phyloP scores from a whole-genome alignment of 345 rosid genomes.

The Pelargonium nanum region DNA sequence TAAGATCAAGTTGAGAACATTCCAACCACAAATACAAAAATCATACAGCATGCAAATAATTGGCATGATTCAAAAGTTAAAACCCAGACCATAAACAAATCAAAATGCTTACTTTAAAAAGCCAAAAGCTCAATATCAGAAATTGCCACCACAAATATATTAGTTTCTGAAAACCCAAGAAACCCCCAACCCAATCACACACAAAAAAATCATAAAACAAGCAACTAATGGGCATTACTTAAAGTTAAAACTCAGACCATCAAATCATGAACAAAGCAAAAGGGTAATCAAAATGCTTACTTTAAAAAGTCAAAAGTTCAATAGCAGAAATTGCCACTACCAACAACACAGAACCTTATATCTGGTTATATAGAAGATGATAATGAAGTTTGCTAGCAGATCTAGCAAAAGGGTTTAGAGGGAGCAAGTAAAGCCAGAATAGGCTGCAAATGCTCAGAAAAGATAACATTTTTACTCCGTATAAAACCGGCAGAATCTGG shows the following conservation, averaged over 20 bases:
- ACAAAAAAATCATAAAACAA: no score
- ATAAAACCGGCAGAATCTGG: no score
- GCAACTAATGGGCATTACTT: no score
- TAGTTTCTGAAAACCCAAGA: no score
- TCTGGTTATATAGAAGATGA: background rate
- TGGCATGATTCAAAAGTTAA: no score
- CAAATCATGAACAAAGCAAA: no score
- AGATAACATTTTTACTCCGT: background rate
- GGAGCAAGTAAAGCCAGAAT: no score
- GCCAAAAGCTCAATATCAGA: background rate
- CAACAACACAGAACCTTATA: background rate
- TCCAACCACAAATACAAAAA: no score
- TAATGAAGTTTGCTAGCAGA: background rate
- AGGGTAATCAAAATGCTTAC: background rate
- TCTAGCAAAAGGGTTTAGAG: background rate
- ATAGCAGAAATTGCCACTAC: background rate
- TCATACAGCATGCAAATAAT: no score
- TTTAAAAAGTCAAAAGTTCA: background rate
- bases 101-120: background rate
- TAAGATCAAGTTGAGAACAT: background rate
- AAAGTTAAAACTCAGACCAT: background rate
- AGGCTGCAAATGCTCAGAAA: background rate
- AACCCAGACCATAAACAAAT: background rate
- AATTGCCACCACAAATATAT: no score
- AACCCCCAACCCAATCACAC: no score